These are phyloP conservation scores for Helichrysum umbraculigerum DNA, from an alignment of 129 eudicot species.

Conservation along the genomic window DNA sequence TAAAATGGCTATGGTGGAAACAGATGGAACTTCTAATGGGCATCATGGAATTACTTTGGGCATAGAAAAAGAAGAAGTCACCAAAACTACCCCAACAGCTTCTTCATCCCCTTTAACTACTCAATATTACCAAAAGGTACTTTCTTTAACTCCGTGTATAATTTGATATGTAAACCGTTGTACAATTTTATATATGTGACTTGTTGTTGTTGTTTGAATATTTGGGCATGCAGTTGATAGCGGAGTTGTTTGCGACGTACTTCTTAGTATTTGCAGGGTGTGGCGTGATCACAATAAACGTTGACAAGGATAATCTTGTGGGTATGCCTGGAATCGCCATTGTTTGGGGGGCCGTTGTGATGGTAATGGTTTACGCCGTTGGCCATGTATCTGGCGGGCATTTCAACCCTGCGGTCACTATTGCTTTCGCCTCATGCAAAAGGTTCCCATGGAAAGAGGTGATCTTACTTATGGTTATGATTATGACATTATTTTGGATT, in stretches of 20 bases:
- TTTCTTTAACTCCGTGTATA: not conserved
- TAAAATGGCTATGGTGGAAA: not conserved
- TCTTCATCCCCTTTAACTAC: not conserved
- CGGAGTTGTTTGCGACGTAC: slow-evolving; percentile 76
- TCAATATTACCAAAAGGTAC: slow-evolving; percentile 16
- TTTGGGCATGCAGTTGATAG: slow-evolving; percentile 52
- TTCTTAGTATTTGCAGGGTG: slow-evolving; percentile 88
- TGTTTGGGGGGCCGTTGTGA: slow-evolving; percentile 84
- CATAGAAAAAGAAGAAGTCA: not conserved
- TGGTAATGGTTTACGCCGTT: slow-evolving; percentile 82
- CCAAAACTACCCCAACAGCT: not conserved
- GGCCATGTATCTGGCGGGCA: slow-evolving; percentile 97
- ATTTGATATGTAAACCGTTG: not conserved
- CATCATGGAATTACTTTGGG: not conserved
- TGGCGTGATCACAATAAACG: slow-evolving; percentile 57
- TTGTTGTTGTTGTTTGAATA: not conserved
- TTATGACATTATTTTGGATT: not conserved
- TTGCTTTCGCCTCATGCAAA: slow-evolving; percentile 79
- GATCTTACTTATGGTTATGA: not conserved
- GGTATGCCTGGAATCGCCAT: slow-evolving; percentile 69
- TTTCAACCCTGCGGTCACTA: slow-evolving; percentile 86
- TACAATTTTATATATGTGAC: not conserved
- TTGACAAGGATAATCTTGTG: slow-evolving; percentile 44
- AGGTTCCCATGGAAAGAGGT: slow-evolving; percentile 95
- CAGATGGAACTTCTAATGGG: not conserved